Evolutionary conservation across 1,139 yeast genomes (phyloP), one percentile per base, ranked within the genome.

Genomic region (Zygoascus hellenicus): DNA sequence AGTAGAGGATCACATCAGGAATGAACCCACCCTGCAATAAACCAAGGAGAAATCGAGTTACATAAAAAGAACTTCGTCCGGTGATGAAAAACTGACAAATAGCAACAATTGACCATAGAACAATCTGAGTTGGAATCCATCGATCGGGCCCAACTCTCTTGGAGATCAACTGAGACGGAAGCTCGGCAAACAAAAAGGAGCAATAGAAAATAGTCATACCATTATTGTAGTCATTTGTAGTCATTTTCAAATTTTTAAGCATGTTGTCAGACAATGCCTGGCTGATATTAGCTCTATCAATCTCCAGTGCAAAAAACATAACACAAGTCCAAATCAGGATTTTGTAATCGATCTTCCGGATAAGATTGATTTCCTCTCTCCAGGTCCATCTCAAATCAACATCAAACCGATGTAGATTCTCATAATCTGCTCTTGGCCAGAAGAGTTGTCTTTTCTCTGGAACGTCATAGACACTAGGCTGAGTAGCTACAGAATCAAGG

Each of bases 21-120:
- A 78, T 75, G 49, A 78, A 77, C 0, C 83, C 81, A 33, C 81
- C 81, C 56, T 76, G 76, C 15, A 75, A 62, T 3, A 64, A 43
- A 2, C 80, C 82, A 22, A 76, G 62, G 13, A 77, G 61, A 2
- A 67, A 72, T 45, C 82, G 65, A 6, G 75, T 65, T 3, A 68
- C 63, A 41, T 63, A 68, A 54, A 70, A 78, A 0, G 70, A 60
- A 1, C 65, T 58, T 47, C 61, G 68, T 42, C 64, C 65, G 9
- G 56, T 61, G 39, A 78, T 55, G 13, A 67, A 66, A 29, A 69
- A 68, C 55, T 78, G 82, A 10, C 64, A 56, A 40, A 72, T 63
- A 1, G 80, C 72, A 1, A 77, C 75, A 33, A 75, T 48, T 43
- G 78, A 73, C 81, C 82, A 78, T 2, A 66, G 52, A 2, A 65